These are phyloP conservation scores for Nicotiana obtusifolia DNA, from an alignment of 257 asterid species.

Conservation along the genomic window DNA sequence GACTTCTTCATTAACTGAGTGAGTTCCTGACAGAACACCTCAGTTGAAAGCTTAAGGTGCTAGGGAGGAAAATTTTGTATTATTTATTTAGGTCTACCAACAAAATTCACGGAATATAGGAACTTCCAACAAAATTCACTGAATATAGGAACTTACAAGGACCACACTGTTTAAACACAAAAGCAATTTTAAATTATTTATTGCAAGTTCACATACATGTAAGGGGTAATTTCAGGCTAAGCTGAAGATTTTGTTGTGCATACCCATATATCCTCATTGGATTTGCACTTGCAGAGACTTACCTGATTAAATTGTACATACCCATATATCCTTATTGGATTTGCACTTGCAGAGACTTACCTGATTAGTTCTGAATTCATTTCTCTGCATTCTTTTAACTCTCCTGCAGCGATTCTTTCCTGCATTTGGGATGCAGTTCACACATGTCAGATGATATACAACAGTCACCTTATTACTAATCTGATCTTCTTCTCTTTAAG, in stretches of 20 bases:
- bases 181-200: neutral
- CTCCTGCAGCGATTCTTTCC: constrained; percentile 36
- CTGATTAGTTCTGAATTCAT: constrained; percentile 46
- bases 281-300: constrained; percentile 1
- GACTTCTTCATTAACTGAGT: no score
- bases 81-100: neutral
- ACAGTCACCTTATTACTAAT: constrained; percentile 4
- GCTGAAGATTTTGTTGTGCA: neutral
- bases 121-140: neutral
- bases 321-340: neutral
- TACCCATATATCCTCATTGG: neutral
- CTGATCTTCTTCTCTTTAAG: constrained; percentile 32
- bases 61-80: neutral
- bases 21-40: neutral
- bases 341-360: constrained; percentile 13
- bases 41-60: neutral
- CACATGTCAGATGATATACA: neutral
- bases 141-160: neutral
- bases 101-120: neutral
- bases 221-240: neutral
- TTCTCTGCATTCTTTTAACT: constrained; percentile 34
- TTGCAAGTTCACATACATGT: constrained; percentile 1
- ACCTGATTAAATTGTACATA: no score
- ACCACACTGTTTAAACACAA: neutral
- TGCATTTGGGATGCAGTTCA: constrained; percentile 21